Conservation (phyloP, 1,284 basidiomycete genomes). For the Ustilago lituana region DNA sequence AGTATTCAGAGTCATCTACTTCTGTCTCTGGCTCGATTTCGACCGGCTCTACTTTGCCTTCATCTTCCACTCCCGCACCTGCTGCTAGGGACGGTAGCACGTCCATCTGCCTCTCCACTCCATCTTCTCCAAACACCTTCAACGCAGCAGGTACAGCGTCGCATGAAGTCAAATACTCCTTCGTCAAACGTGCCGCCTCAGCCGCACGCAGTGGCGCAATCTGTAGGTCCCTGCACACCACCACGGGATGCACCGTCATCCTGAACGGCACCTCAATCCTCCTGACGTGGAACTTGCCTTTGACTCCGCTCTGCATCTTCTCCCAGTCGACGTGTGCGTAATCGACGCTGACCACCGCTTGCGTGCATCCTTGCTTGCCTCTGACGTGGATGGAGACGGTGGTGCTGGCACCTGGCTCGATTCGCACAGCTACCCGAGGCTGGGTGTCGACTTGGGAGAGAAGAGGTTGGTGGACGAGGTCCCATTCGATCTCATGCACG, state of each 20-base stretch:
- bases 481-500: conserved; percentile 88
- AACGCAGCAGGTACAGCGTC: conserved; percentile 21
- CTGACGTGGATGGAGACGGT: conserved; percentile 78
- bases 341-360: conserved; percentile 81
- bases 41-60: not conserved
- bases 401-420: conserved; percentile 77
- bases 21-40: not conserved
- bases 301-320: conserved; percentile 41
- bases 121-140: conserved; percentile 62
- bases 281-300: conserved; percentile 78
- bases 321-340: conserved; percentile 75
- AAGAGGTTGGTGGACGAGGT: conserved; percentile 79
- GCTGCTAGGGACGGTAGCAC: not conserved
- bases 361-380: conserved; percentile 87
- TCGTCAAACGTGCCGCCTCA: conserved; percentile 54
- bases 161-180: conserved; percentile 68
- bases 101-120: conserved; percentile 31
- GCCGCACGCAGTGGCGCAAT: conserved; percentile 22
- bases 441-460: conserved; percentile 69
- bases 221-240: conserved; percentile 73
- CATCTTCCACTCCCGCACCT: not conserved
- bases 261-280: conserved; percentile 83
- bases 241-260: conserved; percentile 90
- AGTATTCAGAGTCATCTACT: conserved; percentile 71
- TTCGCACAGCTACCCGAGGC: conserved; percentile 46